Base-by-base conservation (phyloP, 352 stramenopile genomes). In the Elongisporangium anandrum region DNA sequence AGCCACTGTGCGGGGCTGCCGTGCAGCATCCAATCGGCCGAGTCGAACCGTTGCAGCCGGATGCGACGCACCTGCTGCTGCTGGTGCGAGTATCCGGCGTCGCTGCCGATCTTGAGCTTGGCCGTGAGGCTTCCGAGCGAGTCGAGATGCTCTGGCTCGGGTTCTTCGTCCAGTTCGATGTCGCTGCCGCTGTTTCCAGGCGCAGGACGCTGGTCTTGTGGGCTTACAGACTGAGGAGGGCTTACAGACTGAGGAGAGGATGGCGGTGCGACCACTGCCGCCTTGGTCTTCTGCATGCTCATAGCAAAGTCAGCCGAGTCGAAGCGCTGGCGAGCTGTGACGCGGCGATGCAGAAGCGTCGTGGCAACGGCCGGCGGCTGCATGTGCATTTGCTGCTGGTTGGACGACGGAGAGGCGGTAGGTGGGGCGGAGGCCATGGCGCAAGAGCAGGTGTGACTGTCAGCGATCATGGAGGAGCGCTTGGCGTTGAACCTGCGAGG, bases 221-320 rank as follows among this genome's bases (percentile, higher is more conserved):
- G 24, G 4, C 47, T 41, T 13, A 19, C 22, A 3, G 57, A 47
- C 52, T 47, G 45, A 2, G 58, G 70, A 4, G 63, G 24, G 4
- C 47, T 41, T 13, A 19, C 22, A 3, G 57, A 47, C 52, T 47
- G 45, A 2, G 57, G 54, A 17, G 20, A 24, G 20, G 24, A 13
- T 23, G 19, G 7, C 6, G 41, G 15, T 16, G 41, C 15, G 21
- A 21, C n/a, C 47, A 47, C 15, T 12, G 47, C 26, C 17, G 24
- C 47, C 10, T 21, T 56, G 19, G 17, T 21, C 21, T 20, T 21
- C 17, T 24, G 51, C 55, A 71, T 59, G 2, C 60, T 63, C 64
- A 91, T 80, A 26, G 70, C 77, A 58, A 83, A 87, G 58, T 91
- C 81, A 8, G 81, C 81, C 55, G 81, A 91, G 59, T 91, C 81